Evolutionary conservation across 1,139 yeast species (phyloP).

Genomic region (Kodamaea ohmeri): DNA sequence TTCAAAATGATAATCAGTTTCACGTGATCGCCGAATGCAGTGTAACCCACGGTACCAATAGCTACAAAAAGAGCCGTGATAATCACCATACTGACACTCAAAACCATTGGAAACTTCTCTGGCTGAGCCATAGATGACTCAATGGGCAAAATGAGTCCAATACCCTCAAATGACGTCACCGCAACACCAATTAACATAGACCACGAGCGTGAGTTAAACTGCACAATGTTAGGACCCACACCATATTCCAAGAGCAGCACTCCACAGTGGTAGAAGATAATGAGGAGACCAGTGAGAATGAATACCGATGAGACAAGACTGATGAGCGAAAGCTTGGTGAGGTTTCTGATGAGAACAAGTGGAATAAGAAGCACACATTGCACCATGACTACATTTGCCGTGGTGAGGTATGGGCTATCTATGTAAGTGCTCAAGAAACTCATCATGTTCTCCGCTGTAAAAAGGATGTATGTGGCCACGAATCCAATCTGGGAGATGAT

Average conservation of each 20-base stretch:
- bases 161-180: slow-evolving; percentile 76
- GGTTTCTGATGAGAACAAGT: slow-evolving; percentile 65
- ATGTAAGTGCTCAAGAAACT: slow-evolving; percentile 33
- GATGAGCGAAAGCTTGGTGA: slow-evolving; percentile 65
- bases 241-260: slow-evolving; percentile 47
- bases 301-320: slow-evolving; percentile 67
- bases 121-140: slow-evolving; percentile 76
- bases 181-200: slow-evolving; percentile 78
- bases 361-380: slow-evolving; percentile 66
- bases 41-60: slow-evolving; percentile 65
- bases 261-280: slow-evolving; percentile 58
- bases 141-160: slow-evolving; percentile 73
- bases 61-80: slow-evolving; percentile 60
- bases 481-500: slow-evolving; percentile 73
- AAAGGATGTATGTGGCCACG: slow-evolving; percentile 72
- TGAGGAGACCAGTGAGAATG: slow-evolving; percentile 60
- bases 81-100: slow-evolving; percentile 54
- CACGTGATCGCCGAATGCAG: slow-evolving; percentile 65
- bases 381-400: slow-evolving; percentile 42
- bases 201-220: slow-evolving; percentile 62
- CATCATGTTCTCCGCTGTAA: slow-evolving; percentile 65
- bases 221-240: slow-evolving; percentile 44
- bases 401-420: slow-evolving; percentile 16
- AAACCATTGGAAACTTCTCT: slow-evolving; percentile 64
- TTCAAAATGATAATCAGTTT: slow-evolving; percentile 68